Conservation (phyloP, 2,329 filamentous ascomycete genomes). For the Tolypocladium tundrense region DNA sequence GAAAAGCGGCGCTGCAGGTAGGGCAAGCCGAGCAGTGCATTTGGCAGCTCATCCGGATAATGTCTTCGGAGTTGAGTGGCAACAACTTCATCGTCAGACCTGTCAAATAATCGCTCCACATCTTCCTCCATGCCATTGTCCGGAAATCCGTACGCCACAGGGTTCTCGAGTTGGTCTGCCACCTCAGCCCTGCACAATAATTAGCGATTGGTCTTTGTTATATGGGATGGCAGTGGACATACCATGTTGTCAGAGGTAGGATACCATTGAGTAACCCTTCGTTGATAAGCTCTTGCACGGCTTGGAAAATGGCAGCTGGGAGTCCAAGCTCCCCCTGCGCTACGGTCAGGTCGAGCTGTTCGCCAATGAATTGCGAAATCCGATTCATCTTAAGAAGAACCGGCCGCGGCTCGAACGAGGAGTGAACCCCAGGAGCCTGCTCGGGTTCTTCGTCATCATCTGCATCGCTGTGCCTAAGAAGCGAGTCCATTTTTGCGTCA, state of each 20-base stretch:
- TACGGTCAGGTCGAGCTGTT: slow-evolving; percentile 8
- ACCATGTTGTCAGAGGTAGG: slow-evolving; percentile 23
- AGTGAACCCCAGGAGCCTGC: not conserved
- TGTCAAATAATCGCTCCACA: slow-evolving; percentile 17
- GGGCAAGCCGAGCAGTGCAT: slow-evolving; percentile 14
- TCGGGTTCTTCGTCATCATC: not conserved
- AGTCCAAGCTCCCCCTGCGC: slow-evolving; percentile 12
- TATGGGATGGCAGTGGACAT: slow-evolving; percentile 4
- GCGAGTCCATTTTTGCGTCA: slow-evolving; percentile 12
- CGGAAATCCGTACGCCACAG: slow-evolving; percentile 1
- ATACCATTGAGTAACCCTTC: slow-evolving; percentile 13
- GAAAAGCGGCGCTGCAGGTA: slow-evolving; percentile 17
- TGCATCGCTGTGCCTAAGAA: slow-evolving; percentile 3
- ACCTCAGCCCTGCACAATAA: slow-evolving; percentile 1
- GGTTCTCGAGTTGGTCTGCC: slow-evolving; percentile 1
- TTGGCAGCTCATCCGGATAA: slow-evolving; percentile 11
- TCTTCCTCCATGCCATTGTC: slow-evolving; percentile 16
- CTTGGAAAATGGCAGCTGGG: slow-evolving; percentile 13
- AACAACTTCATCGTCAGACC: slow-evolving; percentile 14
- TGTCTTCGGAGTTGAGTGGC: slow-evolving; percentile 19
- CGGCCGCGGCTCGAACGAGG: slow-evolving; percentile 3
- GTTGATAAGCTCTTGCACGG: slow-evolving; percentile 16
- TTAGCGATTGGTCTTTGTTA: not conserved
- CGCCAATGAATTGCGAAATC: slow-evolving; percentile 11
- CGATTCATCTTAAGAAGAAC: slow-evolving; percentile 13